phyloP scores from a whole-genome alignment of 805 yeast genomes.

The Metschnikowia drakensbergensis region DNA sequence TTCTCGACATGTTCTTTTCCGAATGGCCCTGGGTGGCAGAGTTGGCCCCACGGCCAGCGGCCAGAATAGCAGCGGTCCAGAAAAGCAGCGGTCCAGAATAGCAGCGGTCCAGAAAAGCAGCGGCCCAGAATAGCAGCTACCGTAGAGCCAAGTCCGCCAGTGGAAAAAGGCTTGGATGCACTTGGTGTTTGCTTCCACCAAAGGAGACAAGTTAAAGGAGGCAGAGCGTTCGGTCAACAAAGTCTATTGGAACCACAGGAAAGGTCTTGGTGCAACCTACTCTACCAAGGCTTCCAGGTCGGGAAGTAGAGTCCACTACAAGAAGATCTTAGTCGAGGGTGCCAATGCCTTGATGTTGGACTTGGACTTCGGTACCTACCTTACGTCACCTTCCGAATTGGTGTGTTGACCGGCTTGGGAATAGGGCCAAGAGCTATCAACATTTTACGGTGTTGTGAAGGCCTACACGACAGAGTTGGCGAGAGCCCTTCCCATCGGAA shows the following conservation, averaged over 20 bases:
- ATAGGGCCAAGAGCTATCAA: slow-evolving; percentile 83
- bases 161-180: slow-evolving; percentile 74
- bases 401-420: slow-evolving; percentile 95
- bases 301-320: slow-evolving; percentile 95
- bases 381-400: slow-evolving; percentile 91
- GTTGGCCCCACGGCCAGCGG: too few relatives aligned
- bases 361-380: slow-evolving; percentile 96
- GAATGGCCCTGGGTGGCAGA: too few relatives aligned
- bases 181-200: slow-evolving; percentile 96
- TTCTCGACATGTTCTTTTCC: too few relatives aligned
- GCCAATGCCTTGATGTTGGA: slow-evolving; percentile 98
- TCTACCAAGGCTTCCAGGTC: slow-evolving; percentile 96
- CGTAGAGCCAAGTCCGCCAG: too few relatives aligned
- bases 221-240: slow-evolving; percentile 77
- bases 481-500: slow-evolving; percentile 99
- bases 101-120: too few relatives aligned
- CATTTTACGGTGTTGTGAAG: slow-evolving; percentile 91
- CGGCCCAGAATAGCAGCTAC: too few relatives aligned
- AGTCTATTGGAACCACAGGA: slow-evolving; percentile 95
- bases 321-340: slow-evolving; percentile 92
- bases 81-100: too few relatives aligned
- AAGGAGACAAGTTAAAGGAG: slow-evolving; percentile 92
- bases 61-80: too few relatives aligned
- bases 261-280: slow-evolving; percentile 97
- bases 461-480: slow-evolving; percentile 99